Evolutionary conservation across 1,284 basidiomycete genomes (phyloP).

Genomic region (Singerocomus inundabilis): DNA sequence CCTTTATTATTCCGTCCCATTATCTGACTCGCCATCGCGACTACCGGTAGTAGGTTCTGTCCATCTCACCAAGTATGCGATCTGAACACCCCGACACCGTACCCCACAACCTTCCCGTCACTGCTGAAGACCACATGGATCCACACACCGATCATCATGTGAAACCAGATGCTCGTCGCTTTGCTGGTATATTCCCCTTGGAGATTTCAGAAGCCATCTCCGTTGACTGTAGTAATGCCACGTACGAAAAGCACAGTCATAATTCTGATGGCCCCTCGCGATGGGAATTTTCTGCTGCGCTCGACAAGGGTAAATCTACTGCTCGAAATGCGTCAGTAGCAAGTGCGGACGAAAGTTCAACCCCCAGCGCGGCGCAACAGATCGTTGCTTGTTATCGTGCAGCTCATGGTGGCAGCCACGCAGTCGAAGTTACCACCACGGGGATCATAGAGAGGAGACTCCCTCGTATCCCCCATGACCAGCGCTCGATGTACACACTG

Average conservation of each 20-base stretch:
- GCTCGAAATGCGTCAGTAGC: constrained; percentile 2
- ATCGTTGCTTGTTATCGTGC: constrained; percentile 39
- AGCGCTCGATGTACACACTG: constrained; percentile 30
- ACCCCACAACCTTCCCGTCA: constrained; percentile 6
- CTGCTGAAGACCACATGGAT: constrained; percentile 1
- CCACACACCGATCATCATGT: neutral
- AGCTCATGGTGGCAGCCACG: constrained; percentile 3
- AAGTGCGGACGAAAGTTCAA: constrained; percentile 7
- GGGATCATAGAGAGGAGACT: constrained; percentile 16
- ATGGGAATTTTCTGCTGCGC: constrained; percentile 10
- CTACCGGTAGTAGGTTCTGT: constrained; percentile 5
- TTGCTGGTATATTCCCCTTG: constrained; percentile 22
- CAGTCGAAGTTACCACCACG: neutral
- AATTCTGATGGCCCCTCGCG: constrained; percentile 10
- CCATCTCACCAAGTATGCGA: constrained; percentile 14
- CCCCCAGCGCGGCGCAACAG: constrained; percentile 41
- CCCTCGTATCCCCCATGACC: constrained; percentile 24
- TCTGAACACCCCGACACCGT: constrained; percentile 1
- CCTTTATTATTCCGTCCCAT: constrained; percentile 21
- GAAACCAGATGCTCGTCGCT: constrained; percentile 29
- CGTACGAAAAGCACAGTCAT: constrained; percentile 11
- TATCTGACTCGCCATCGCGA: neutral
- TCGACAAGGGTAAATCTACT: constrained; percentile 2
- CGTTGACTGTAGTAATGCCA: constrained; percentile 7
- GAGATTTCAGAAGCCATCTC: constrained; percentile 7